Evolutionary conservation across 2,329 filamentous ascomycete species (phyloP).

Genomic region (Aphanocladium album): DNA sequence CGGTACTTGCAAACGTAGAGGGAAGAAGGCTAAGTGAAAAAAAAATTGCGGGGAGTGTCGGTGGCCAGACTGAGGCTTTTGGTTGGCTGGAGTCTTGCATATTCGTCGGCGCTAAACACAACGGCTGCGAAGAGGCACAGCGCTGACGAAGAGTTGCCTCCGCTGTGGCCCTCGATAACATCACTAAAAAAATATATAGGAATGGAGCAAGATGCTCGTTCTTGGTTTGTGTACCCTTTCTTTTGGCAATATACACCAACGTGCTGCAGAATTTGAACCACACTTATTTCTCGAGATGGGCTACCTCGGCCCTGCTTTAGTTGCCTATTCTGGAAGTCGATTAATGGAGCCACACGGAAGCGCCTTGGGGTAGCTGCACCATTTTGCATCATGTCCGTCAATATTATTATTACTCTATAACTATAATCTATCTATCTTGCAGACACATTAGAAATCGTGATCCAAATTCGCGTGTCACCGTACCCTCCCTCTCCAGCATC

Average conservation of each 20-base stretch:
- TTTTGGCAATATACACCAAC: background rate
- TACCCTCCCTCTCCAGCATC: slow-evolving; percentile 66
- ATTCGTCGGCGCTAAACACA: background rate
- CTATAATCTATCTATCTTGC: slow-evolving; percentile 27
- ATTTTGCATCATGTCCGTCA: background rate
- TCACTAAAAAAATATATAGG: background rate
- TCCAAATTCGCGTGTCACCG: slow-evolving; percentile 61
- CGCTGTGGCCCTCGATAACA: no score
- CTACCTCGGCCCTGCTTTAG: background rate
- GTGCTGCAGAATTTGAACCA: background rate
- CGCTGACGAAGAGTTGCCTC: background rate
- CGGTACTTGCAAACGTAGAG: background rate
- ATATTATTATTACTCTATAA: background rate
- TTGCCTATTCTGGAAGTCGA: slow-evolving; percentile 4
- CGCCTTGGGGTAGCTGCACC: background rate
- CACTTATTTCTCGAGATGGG: background rate
- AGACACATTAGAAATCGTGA: slow-evolving; percentile 70
- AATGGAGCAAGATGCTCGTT: background rate
- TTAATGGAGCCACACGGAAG: background rate
- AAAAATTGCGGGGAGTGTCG: slow-evolving; percentile 10
- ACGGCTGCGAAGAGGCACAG: background rate
- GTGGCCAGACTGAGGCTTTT: slow-evolving; percentile 1
- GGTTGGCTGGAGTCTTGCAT: slow-evolving; percentile 1
- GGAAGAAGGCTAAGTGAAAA: slow-evolving; percentile 1
- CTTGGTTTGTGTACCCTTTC: no score